phyloP scores from a whole-genome alignment of 2,329 filamentous ascomycete genomes.

The Trichoderma citrinoviride region DNA sequence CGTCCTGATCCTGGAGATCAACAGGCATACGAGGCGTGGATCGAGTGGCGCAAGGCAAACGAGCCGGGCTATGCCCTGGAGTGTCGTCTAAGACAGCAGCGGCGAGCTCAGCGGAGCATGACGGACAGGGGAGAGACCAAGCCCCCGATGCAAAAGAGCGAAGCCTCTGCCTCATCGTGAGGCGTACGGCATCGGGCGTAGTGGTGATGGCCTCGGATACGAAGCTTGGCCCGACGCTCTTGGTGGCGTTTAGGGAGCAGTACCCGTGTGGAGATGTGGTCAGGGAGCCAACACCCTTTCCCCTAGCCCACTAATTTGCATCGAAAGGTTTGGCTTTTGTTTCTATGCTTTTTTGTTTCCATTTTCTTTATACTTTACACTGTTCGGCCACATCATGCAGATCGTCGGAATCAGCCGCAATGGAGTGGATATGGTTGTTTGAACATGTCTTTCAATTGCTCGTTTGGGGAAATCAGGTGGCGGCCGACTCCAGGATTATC shows the following conservation, averaged over 20 bases:
- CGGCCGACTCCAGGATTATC: not conserved
- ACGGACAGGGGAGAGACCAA: slow-evolving; percentile 3
- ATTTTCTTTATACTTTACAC: not conserved
- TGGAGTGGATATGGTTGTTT: not conserved
- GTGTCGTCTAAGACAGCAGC: slow-evolving; percentile 46
- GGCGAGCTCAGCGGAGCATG: slow-evolving; percentile 34
- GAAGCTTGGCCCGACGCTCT: not conserved
- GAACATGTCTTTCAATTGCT: not conserved
- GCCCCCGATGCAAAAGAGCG: not conserved
- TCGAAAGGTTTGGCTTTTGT: not conserved
- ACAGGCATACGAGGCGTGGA: slow-evolving; percentile 47
- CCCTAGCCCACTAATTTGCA: not conserved
- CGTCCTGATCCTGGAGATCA: slow-evolving; percentile 42
- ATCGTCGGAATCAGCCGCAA: slow-evolving; percentile 9
- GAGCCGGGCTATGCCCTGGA: slow-evolving; percentile 48
- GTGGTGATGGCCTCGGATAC: not conserved
- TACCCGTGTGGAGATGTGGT: not conserved
- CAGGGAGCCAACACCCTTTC: not conserved
- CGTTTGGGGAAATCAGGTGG: not conserved
- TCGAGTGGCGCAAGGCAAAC: slow-evolving; percentile 49
- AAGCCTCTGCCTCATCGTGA: not conserved
- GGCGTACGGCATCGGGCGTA: not conserved
- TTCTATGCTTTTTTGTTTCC: not conserved
- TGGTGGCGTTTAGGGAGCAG: not conserved
- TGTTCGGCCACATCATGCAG: not conserved